Evolutionary conservation across 192 early-diverging fungal genomes (phyloP), one percentile per base, ranked within the genome.

Genomic region (Coemansia sp.): DNA sequence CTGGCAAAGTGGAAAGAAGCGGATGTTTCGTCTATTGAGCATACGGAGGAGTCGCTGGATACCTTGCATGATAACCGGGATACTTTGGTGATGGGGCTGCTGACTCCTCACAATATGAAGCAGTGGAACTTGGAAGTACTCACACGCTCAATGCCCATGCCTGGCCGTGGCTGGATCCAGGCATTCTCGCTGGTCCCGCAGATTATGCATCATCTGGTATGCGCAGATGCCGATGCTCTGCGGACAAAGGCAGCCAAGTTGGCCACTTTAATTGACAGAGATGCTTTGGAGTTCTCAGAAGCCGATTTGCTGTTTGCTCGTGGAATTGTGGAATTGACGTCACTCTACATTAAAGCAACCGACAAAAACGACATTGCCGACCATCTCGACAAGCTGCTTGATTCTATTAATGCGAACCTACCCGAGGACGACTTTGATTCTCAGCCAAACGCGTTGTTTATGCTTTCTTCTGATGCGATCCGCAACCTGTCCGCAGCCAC

Each of bases 51-150:
- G 36, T 44, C 52, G 10, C 31, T 74, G 23, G 40, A 21, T 11
- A 48, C 39, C 2, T 39, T 69, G 36, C 58, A 81, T 26, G 91
- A 93, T 35, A 91, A 93, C 53, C 82, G 91, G 16, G 91, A 93
- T 56, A 72, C 83, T 8, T 72, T 53, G 7, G 84, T 88, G 13
- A 80, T 93, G 79, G 61, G 63, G 19, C 53, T 71, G 37, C 57
- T 68, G 40, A 68, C 68, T 0, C 71, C 68, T 2, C 16, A 23
- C 1, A 61, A 56, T 3, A 50, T 68, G 68, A 3, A 45, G 3
- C 37, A 55, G 14, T 70, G 61, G 51, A 71, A 73, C 44, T 49
- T 80, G 50, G 78, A 80, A 38, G 35, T 50, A 2, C 43, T 66
- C 44, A 80, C 78, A 19, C 60, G 71, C 5, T 57, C 68, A 5